These are phyloP conservation scores for Apiotrichum akiyoshidainum DNA, from an alignment of 1,284 basidiomycete species.

Conservation along the genomic window DNA sequence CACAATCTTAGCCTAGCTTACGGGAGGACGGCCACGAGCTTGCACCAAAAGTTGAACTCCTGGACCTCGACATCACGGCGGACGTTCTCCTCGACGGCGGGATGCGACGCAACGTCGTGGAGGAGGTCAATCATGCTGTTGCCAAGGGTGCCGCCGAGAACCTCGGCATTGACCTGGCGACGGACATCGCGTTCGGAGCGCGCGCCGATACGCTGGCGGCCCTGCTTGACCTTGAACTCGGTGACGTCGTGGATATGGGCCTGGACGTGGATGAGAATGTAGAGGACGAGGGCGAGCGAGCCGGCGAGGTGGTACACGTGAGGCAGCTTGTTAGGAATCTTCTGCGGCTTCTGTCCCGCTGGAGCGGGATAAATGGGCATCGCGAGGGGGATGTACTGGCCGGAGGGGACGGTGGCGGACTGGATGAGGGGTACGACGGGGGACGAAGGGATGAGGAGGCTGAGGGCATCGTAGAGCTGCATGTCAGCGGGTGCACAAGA, in stretches of 20 bases:
- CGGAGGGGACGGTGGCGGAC: constrained; percentile 60
- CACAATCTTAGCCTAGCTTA: constrained; percentile 10
- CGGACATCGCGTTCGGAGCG: constrained; percentile 65
- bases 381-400: constrained; percentile 41
- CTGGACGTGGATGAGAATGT: constrained; percentile 55
- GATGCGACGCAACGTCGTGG: constrained; percentile 39
- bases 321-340: constrained; percentile 47
- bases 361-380: constrained; percentile 60
- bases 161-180: constrained; percentile 55
- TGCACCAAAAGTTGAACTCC: constrained; percentile 45
- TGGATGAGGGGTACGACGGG: constrained; percentile 64
- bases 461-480: constrained; percentile 67
- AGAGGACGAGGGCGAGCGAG: constrained; percentile 53
- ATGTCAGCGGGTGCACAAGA: background rate
- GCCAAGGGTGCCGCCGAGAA: constrained; percentile 47
- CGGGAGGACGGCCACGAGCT: constrained; percentile 28
- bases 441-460: constrained; percentile 72
- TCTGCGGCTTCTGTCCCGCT: constrained; percentile 48
- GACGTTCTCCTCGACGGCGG: constrained; percentile 32
- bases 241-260: constrained; percentile 61
- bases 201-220: constrained; percentile 68
- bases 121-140: constrained; percentile 35
- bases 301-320: constrained; percentile 50
- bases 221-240: constrained; percentile 64
- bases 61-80: constrained; percentile 42